A percentile compares a stretch with the other conserved stretches of the same genome.
Evolutionary conservation across 2,329 filamentous ascomycete genomes (phyloP).

Genomic region (Escovopsis weberi): DNA sequence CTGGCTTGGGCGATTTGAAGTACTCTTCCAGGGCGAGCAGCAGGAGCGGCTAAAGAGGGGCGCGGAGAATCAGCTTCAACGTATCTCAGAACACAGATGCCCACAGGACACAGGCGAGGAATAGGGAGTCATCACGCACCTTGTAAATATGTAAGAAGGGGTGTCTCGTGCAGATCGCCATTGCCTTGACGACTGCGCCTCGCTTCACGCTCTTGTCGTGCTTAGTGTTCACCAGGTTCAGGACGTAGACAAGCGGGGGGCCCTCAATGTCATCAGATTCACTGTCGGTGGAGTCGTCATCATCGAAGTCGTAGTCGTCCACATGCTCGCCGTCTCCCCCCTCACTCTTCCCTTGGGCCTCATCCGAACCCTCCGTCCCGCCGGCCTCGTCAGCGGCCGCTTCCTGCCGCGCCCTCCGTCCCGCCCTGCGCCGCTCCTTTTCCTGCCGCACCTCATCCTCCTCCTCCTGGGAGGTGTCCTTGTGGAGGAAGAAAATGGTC

Average conservation of each 20-base stretch:
- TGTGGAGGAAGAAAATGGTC: slow-evolving; percentile 98
- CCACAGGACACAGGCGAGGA: not conserved
- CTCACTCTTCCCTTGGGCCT: slow-evolving; percentile 31
- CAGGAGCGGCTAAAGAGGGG: slow-evolving; percentile 53
- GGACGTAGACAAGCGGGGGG: slow-evolving; percentile 86
- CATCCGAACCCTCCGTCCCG: slow-evolving; percentile 9
- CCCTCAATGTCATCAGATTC: slow-evolving; percentile 64
- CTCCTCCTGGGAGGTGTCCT: slow-evolving; percentile 73
- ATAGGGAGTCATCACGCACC: slow-evolving; percentile 30
- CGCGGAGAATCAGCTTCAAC: not conserved
- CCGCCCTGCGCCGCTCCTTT: slow-evolving; percentile 37
- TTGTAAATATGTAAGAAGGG: slow-evolving; percentile 99
- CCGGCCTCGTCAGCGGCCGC: slow-evolving; percentile 26
- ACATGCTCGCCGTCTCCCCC: slow-evolving; percentile 17
- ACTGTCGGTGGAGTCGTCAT: slow-evolving; percentile 39
- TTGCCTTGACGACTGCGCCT: slow-evolving; percentile 90
- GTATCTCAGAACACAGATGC: not conserved
- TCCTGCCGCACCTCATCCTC: slow-evolving; percentile 56
- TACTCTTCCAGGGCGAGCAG: slow-evolving; percentile 90
- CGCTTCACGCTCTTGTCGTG: slow-evolving; percentile 86
- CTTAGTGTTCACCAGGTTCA: slow-evolving; percentile 97
- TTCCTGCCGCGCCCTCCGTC: slow-evolving; percentile 37
- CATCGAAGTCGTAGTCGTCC: slow-evolving; percentile 35
- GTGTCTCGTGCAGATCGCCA: slow-evolving; percentile 97
- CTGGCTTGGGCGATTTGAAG: slow-evolving; percentile 78